Conservation (phyloP, 1,284 basidiomycete species). For the Schizophyllum amplum region DNA sequence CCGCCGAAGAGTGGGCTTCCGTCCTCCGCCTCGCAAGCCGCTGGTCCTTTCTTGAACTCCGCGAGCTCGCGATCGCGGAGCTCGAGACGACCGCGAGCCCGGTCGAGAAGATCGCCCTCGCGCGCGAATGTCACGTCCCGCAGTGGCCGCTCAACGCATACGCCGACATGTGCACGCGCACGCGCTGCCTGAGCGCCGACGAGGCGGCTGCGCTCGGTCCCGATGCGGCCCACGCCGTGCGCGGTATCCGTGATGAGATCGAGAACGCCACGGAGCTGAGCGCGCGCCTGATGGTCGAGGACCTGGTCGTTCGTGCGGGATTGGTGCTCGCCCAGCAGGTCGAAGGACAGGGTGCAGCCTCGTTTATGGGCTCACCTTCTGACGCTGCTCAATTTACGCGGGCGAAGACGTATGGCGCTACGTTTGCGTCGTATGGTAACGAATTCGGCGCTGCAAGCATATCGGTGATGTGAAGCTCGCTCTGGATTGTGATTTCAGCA, state of each 20-base stretch:
- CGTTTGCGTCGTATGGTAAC: no score
- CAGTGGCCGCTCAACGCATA: neutral
- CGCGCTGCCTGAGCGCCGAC: neutral
- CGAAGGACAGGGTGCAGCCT: neutral
- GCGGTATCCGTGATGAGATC: neutral
- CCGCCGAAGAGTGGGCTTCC: conserved; percentile 28
- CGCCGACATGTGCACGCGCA: neutral
- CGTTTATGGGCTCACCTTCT: no score
- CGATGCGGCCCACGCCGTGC: neutral
- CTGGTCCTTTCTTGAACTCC: conserved; percentile 33
- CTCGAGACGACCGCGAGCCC: conserved; percentile 29
- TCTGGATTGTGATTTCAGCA: no score
- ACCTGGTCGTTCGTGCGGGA: neutral
- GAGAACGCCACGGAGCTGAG: neutral
- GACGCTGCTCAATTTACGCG: neutral
- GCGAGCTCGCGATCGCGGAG: conserved; percentile 28
- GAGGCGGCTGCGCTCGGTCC: neutral
- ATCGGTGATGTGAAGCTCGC: no score
- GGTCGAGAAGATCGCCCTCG: conserved; percentile 30
- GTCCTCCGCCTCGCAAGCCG: conserved; percentile 32
- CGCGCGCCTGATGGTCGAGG: neutral
- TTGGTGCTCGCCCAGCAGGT: neutral
- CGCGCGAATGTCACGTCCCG: neutral
- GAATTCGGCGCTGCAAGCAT: no score
- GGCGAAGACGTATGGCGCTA: no score